Conservation (phyloP, 2,329 filamentous ascomycete genomes). For the Tolypocladium ophioglossoides region DNA sequence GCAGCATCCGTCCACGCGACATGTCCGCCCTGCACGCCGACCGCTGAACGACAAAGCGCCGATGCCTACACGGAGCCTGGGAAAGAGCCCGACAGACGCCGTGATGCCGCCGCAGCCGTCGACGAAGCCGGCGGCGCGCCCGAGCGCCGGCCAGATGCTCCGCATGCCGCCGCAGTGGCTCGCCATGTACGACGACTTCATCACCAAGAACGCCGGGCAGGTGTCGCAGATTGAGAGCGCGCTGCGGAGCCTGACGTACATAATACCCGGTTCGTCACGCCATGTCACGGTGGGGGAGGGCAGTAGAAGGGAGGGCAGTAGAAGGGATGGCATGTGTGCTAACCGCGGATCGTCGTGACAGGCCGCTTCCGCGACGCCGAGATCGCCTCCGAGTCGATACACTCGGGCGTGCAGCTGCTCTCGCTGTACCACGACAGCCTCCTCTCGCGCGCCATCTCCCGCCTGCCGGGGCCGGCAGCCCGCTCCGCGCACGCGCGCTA, state of each 20-base stretch:
- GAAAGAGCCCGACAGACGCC: not conserved
- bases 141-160: slow-evolving; percentile 28
- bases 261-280: slow-evolving; percentile 61
- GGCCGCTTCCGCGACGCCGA: slow-evolving; percentile 85
- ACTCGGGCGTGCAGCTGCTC: slow-evolving; percentile 80
- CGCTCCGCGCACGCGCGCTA: slow-evolving; percentile 52
- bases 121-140: slow-evolving; percentile 1
- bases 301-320: too few species aligned
- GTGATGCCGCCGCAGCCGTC: not conserved
- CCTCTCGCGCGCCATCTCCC: slow-evolving; percentile 54
- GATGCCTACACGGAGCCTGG: not conserved
- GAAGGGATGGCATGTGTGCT: not conserved
- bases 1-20: not conserved
- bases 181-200: slow-evolving; percentile 73
- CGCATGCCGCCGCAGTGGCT: slow-evolving; percentile 56
- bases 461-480: slow-evolving; percentile 42
- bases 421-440: slow-evolving; percentile 89
- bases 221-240: slow-evolving; percentile 94
- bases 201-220: slow-evolving; percentile 87
- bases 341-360: slow-evolving; percentile 15
- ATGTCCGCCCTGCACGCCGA: not conserved
- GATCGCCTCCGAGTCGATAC: slow-evolving; percentile 84
- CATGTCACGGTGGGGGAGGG: not conserved
- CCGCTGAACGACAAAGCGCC: not conserved
- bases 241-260: slow-evolving; percentile 84